Base-by-base conservation (phyloP, 148 eudicot species). In the Bassia scoparia region DNA sequence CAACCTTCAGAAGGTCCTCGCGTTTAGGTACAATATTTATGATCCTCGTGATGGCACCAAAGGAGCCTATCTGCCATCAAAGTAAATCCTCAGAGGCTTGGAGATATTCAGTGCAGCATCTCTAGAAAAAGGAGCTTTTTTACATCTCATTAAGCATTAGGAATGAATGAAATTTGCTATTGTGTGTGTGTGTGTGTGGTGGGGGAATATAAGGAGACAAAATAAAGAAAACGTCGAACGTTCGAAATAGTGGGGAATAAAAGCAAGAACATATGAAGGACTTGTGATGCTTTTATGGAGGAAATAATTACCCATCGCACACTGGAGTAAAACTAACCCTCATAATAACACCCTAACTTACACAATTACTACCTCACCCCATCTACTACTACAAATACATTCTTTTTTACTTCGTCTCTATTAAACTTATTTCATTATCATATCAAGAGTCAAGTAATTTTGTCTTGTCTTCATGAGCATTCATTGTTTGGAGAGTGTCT, bases 11-110 rank as follows among this genome's bases (percentile, higher is more conserved):
- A 76, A 96, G 97, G 82, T 88, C 96, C 77, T 88, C 94, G 24
- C 99, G 94, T 59, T 79, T 90, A 31, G 89, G 92, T 76, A 96
- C 96, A 54, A 96, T 87, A 71, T 86, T 92, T 70, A 81, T 60
- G 44, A 96, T 92, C 85, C 99, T 90, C 55, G 99, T 96, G 61
- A 96, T 96, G 77, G 90, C 87, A 79, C 99, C 97, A 79, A 88
- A 96, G 33, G 96, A 96, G 83, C 99, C 99, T 87, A 96, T 92
- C 99, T 96, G 99, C 84, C 90, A 82, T 72, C 80, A 80, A 82
- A 82, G 77, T 49, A 71, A 71, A 59, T 79, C 81, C 81, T 78
- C 69, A 66, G n/a, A 41, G 48, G 38, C 2, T 2, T 5, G 87
- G 87, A 76, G 55, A 73, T 59, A 56, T 69, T 34, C 66, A 29